Percentiles rank a stretch among this genome's conserved stretches.
phyloP scores from a whole-genome alignment of 768 basidiomycete species.

The Albatrellus ellisii region DNA sequence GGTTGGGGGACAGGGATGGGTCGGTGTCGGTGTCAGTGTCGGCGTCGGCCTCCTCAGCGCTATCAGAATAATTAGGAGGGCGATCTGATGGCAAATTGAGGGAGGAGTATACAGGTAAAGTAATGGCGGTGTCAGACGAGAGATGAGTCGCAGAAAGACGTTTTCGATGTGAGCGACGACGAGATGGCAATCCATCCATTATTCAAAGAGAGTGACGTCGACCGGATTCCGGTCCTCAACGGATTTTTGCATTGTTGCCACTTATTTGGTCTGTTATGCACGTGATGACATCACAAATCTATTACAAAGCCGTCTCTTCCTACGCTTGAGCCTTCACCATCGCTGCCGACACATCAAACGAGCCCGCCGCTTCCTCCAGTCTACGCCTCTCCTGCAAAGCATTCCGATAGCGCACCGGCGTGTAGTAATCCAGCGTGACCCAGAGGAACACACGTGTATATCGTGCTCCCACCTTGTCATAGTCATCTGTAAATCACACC shows the following conservation, averaged over 20 bases:
- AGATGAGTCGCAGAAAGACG: constrained; percentile 41
- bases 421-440: constrained; percentile 11
- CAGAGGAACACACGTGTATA: constrained; percentile 14
- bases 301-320: no score
- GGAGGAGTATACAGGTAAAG: constrained; percentile 52
- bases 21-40: constrained; percentile 37
- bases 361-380: constrained; percentile 12
- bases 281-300: no score
- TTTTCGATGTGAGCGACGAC: constrained; percentile 32
- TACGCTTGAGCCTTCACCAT: background rate
- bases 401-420: constrained; percentile 4
- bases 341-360: constrained; percentile 8
- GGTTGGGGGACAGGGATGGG: constrained; percentile 19
- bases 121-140: constrained; percentile 53
- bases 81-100: constrained; percentile 33
- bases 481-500: constrained; percentile 9
- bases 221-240: no score
- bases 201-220: no score
- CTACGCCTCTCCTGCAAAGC: background rate
- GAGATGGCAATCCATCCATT: constrained; percentile 18
- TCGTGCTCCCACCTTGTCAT: constrained; percentile 11
- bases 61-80: constrained; percentile 68
- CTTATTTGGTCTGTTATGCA: no score
- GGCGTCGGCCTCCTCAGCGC: constrained; percentile 64
- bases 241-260: no score